These are phyloP conservation scores for Pyrenophora tritici-repentis DNA, from an alignment of 2,329 filamentous ascomycete species.

Conservation along the genomic window DNA sequence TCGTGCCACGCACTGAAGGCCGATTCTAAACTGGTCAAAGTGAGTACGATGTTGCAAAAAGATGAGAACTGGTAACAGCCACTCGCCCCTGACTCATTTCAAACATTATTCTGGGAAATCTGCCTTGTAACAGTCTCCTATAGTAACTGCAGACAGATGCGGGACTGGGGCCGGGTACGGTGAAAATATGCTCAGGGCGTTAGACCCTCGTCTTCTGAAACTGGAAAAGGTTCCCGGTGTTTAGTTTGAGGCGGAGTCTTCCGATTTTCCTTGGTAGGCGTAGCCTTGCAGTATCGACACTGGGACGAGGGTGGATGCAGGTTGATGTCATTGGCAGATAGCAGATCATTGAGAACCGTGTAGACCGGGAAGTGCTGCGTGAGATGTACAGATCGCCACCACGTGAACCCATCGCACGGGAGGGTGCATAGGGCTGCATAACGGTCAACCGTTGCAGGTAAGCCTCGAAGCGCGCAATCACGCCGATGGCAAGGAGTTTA, in stretches of 20 bases:
- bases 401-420: conserved; percentile 38
- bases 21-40: neutral
- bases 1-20: neutral
- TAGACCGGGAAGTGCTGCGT: conserved; percentile 19
- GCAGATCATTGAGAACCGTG: conserved; percentile 1
- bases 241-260: neutral
- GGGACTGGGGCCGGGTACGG: conserved; percentile 20
- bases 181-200: conserved; percentile 21
- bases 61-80: no score
- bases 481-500: conserved; percentile 10
- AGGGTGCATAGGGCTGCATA: conserved; percentile 44
- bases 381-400: conserved; percentile 34
- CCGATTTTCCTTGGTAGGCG: neutral
- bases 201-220: conserved; percentile 29
- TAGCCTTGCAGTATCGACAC: no score
- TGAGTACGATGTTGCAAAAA: neutral
- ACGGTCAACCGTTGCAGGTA: conserved; percentile 26
- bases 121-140: conserved; percentile 12
- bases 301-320: neutral
- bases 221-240: conserved; percentile 12
- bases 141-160: conserved; percentile 11
- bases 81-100: no score
- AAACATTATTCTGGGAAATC: neutral
- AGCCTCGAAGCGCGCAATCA: conserved; percentile 29
- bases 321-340: conserved; percentile 9